phyloP scores from a whole-genome alignment of 306 rosid genomes.

The Vigna unguiculata region DNA sequence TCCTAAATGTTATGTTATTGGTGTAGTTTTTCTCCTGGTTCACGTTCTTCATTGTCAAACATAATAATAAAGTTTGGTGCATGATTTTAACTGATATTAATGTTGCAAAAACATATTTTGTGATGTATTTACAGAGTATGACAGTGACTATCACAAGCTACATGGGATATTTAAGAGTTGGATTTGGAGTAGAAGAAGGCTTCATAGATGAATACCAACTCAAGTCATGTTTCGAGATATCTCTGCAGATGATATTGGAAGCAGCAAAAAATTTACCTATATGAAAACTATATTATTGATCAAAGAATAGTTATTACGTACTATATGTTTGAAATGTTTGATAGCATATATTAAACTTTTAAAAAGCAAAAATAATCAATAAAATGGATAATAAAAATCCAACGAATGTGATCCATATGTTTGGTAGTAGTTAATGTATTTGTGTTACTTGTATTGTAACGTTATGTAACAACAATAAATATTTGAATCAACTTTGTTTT shows the following conservation, averaged over 20 bases:
- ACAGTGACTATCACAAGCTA: slow-evolving; percentile 39
- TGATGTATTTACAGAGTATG: slow-evolving; percentile 27
- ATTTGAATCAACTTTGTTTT: no score
- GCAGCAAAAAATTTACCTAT: slow-evolving; percentile 23
- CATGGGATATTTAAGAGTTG: slow-evolving; percentile 37
- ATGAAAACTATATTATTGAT: background rate
- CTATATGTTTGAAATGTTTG: background rate
- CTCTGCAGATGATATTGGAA: slow-evolving; percentile 28
- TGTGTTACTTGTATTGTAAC: background rate
- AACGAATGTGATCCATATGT: background rate
- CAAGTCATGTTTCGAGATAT: slow-evolving; percentile 25
- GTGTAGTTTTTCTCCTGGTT: no score
- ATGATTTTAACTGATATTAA: background rate
- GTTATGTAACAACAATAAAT: background rate
- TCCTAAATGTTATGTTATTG: no score
- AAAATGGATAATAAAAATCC: background rate
- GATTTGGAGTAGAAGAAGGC: slow-evolving; percentile 39
- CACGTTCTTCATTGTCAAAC: no score
- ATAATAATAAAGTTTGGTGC: no score
- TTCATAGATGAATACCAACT: slow-evolving; percentile 34
- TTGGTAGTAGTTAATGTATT: background rate
- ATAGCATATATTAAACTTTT: no score
- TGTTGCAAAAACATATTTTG: background rate
- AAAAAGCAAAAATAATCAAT: background rate
- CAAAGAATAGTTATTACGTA: background rate